A percentile compares a stretch with the other conserved stretches of the same genome.
phyloP scores from a whole-genome alignment of 108 stramenopile genomes.

The Cyclotella atomus region DNA sequence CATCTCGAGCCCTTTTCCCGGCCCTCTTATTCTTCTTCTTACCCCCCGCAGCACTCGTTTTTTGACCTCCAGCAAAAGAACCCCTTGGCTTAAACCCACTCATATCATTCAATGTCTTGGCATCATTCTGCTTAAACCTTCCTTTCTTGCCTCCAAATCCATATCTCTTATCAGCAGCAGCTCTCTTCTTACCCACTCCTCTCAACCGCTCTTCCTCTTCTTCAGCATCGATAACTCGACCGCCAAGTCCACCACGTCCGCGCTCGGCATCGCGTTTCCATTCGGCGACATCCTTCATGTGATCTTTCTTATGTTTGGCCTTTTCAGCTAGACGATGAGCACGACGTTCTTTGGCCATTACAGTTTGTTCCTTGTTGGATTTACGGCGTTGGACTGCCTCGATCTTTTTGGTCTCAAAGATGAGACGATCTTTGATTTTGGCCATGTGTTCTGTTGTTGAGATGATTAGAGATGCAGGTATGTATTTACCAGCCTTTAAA shows the following conservation, averaged over 20 bases:
- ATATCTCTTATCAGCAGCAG: conserved; percentile 75
- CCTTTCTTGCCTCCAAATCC: conserved; percentile 86
- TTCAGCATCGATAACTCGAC: conserved; percentile 55
- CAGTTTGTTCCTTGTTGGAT: conserved; percentile 74
- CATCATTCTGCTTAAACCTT: conserved; percentile 90
- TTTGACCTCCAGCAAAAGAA: conserved; percentile 81
- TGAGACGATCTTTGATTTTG: conserved; percentile 96
- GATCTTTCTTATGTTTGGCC: conserved; percentile 85
- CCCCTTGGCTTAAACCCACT: conserved; percentile 82
- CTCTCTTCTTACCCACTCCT: conserved; percentile 61
- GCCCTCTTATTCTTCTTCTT: conserved; percentile 54
- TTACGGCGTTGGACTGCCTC: conserved; percentile 94
- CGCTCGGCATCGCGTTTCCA: conserved; percentile 83
- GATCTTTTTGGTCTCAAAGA: conserved; percentile 98
- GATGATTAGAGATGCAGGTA: background rate
- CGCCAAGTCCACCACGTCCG: conserved; percentile 51
- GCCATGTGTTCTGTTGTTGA: conserved; percentile 85
- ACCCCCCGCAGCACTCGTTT: conserved; percentile 39
- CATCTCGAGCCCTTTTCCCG: conserved; percentile 87
- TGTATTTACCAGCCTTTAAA: too few species aligned
- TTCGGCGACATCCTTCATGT: conserved; percentile 84
- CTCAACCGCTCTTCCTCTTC: conserved; percentile 62
- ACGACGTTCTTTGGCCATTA: conserved; percentile 79
- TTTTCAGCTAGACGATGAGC: conserved; percentile 91
- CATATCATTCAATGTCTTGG: conserved; percentile 77